A percentile compares a stretch with the other conserved stretches of the same genome.
Evolutionary conservation across 768 basidiomycete species (phyloP).

Genomic region (Kwoniella europaea): DNA sequence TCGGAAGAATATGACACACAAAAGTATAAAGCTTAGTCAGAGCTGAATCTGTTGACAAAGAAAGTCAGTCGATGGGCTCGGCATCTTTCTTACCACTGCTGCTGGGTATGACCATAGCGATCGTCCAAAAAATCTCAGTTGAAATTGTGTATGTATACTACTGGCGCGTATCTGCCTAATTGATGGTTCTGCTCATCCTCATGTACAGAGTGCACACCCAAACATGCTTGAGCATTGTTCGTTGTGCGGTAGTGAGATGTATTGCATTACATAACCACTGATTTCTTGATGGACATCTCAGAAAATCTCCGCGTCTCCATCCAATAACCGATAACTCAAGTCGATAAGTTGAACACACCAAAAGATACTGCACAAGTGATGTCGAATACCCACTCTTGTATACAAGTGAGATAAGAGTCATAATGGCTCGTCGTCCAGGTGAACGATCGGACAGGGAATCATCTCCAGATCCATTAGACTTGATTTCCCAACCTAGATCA

Average conservation of each 20-base stretch:
- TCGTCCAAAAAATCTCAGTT: too few species aligned
- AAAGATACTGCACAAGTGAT: background rate
- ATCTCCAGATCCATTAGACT: slow-evolving; percentile 23
- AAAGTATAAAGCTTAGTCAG: background rate
- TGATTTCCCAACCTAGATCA: slow-evolving; percentile 8
- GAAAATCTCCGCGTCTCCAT: too few species aligned
- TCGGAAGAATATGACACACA: background rate
- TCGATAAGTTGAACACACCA: background rate
- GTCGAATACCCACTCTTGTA: background rate
- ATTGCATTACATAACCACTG: too few species aligned
- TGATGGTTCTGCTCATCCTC: too few species aligned
- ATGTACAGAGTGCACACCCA: too few species aligned
- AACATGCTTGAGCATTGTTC: too few species aligned
- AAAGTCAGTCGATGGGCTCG: background rate
- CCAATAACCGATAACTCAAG: too few species aligned
- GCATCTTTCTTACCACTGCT: background rate
- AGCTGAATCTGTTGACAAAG: background rate
- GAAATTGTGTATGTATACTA: too few species aligned
- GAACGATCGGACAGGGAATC: slow-evolving; percentile 5
- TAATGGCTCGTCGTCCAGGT: slow-evolving; percentile 2
- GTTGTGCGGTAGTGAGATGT: too few species aligned
- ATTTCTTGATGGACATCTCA: too few species aligned
- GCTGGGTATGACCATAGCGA: too few species aligned
- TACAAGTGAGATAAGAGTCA: background rate
- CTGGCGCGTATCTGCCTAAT: too few species aligned